A percentile compares a stretch with the other conserved stretches of the same genome.
Conservation (phyloP, 202 grass and related monocot genomes). For the Saccharum hybrid region DNA sequence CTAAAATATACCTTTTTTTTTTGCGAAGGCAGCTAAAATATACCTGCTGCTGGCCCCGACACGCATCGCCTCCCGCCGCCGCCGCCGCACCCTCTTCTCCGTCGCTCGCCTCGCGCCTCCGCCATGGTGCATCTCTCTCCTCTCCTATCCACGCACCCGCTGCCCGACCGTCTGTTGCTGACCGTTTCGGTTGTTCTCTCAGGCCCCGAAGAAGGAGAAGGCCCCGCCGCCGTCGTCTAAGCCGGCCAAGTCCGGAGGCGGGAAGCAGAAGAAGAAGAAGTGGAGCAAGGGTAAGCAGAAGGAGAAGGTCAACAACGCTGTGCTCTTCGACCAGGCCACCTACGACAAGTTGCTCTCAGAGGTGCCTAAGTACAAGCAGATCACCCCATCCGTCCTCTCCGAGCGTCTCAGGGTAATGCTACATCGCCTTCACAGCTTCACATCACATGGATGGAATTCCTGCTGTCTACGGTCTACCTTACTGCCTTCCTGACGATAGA, state of each 20-base stretch:
- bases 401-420: slow-evolving; percentile 78
- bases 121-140: slow-evolving; percentile 27
- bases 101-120: neutral
- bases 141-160: neutral
- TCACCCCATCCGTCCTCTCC: slow-evolving; percentile 74
- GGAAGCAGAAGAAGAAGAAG: slow-evolving; percentile 97
- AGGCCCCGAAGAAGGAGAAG: slow-evolving; percentile 90
- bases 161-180: neutral
- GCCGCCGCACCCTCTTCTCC: neutral
- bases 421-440: neutral
- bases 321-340: slow-evolving; percentile 78
- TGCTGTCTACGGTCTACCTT: too few relatives aligned
- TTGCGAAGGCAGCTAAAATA: neutral
- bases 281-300: slow-evolving; percentile 97
- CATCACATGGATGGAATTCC: neutral
- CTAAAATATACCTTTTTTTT: too few relatives aligned
- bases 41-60: neutral
- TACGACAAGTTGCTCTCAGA: slow-evolving; percentile 80
- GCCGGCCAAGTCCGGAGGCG: slow-evolving; percentile 83
- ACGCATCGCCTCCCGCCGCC: neutral
- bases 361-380: slow-evolving; percentile 84
- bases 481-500: too few relatives aligned
- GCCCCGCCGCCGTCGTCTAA: slow-evolving; percentile 75
- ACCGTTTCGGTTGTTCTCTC: neutral
- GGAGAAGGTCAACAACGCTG: slow-evolving; percentile 88